phyloP scores from a whole-genome alignment of 352 stramenopile species.

The Phytophthora agathidicida region DNA sequence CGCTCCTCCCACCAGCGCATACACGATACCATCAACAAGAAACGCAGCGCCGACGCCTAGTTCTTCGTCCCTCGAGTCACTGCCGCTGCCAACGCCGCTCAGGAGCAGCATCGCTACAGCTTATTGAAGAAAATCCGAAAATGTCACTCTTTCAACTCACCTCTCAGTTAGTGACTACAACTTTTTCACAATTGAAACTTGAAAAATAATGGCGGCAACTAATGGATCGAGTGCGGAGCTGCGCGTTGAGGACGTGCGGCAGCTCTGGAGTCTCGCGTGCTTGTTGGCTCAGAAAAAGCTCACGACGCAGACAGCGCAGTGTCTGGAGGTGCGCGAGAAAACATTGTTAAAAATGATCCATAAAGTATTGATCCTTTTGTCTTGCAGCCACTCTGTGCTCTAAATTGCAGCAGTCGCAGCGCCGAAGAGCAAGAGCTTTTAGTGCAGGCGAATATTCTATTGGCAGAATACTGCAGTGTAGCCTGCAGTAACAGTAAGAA shows the following conservation, averaged over 20 bases:
- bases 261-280: constrained; percentile 72
- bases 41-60: constrained; percentile 67
- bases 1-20: constrained; percentile 64
- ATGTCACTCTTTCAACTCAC: constrained; percentile 8
- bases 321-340: constrained; percentile 47
- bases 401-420: constrained; percentile 18
- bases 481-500: constrained; percentile 48
- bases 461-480: constrained; percentile 65
- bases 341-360: neutral
- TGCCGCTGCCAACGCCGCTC: constrained; percentile 6
- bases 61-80: constrained; percentile 35
- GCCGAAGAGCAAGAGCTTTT: constrained; percentile 30
- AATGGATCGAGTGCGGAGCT: constrained; percentile 14
- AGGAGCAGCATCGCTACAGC: constrained; percentile 17
- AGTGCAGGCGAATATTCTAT: constrained; percentile 45
- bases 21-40: constrained; percentile 69
- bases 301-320: constrained; percentile 42
- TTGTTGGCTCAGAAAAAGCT: constrained; percentile 49
- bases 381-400: constrained; percentile 39
- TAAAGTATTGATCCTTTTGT: neutral
- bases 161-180: constrained; percentile 11
- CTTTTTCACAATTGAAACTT: neutral
- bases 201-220: constrained; percentile 18
- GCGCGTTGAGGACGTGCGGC: constrained; percentile 37
- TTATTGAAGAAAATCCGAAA: constrained; percentile 24